Percentiles rank a stretch among this genome's conserved stretches.
phyloP scores from a whole-genome alignment of 2,329 filamentous ascomycete species.

The Didymella pomorum region DNA sequence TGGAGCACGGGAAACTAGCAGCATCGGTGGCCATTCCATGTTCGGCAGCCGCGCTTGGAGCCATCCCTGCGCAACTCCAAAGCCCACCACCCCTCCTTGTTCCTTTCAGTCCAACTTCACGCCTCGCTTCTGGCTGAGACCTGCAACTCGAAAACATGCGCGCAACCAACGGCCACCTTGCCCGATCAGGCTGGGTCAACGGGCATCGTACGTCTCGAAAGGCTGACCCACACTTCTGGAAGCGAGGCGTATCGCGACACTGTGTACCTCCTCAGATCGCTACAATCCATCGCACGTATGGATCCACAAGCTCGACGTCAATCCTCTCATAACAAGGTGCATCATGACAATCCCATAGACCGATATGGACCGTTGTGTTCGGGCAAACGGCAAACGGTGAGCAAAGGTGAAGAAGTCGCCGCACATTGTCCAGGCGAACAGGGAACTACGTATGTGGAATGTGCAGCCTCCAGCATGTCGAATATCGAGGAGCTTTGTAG shows the following conservation, averaged over 20 bases:
- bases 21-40: slow-evolving; percentile 25
- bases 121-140: slow-evolving; percentile 7
- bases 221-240: slow-evolving; percentile 21
- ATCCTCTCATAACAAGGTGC: not conserved
- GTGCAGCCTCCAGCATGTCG: not conserved
- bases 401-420: not conserved
- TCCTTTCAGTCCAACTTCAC: slow-evolving; percentile 20
- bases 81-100: slow-evolving; percentile 10
- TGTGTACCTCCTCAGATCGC: not conserved
- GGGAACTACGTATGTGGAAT: not conserved
- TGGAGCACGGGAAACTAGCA: slow-evolving; percentile 35
- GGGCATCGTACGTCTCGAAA: slow-evolving; percentile 15
- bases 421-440: not conserved
- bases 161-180: not conserved
- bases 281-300: not conserved
- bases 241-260: slow-evolving; percentile 15
- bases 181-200: slow-evolving; percentile 15
- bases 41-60: slow-evolving; percentile 29
- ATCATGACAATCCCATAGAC: not conserved
- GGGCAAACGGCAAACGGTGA: not conserved
- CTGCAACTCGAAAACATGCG: slow-evolving; percentile 4
- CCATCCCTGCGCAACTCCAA: slow-evolving; percentile 26
- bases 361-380: not conserved
- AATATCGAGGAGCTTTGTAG: not conserved
- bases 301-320: not conserved